A percentile compares a stretch with the other conserved stretches of the same genome.
Evolutionary conservation across 2,329 filamentous ascomycete species (phyloP).

Genomic region (Colletotrichum australisinense): DNA sequence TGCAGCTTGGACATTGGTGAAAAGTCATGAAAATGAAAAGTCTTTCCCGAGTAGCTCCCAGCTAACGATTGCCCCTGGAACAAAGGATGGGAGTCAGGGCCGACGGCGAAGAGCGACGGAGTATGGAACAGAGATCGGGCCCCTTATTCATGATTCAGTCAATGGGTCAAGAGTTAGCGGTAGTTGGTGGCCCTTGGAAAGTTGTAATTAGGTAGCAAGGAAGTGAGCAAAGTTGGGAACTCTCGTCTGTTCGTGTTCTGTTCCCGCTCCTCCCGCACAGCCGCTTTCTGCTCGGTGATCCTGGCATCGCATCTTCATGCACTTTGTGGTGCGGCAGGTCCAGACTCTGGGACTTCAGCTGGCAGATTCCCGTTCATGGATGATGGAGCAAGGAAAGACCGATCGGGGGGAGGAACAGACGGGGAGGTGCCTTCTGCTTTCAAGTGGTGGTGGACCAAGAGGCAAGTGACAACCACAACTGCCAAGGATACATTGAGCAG

Average conservation of each 20-base stretch:
- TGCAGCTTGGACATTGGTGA: not conserved
- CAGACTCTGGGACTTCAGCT: not conserved
- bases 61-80: not conserved
- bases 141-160: not conserved
- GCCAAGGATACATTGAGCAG: not conserved
- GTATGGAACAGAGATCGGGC: not conserved
- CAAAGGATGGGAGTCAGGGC: not conserved
- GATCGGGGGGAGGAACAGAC: not conserved
- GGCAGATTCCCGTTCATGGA: not conserved
- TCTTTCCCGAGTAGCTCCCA: not conserved
- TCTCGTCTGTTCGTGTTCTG: not conserved
- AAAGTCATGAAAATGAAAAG: not conserved
- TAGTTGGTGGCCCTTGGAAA: not conserved
- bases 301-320: conserved; percentile 26
- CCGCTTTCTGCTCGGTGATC: conserved; percentile 8
- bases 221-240: not conserved
- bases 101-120: not conserved
- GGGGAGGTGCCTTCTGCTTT: not conserved
- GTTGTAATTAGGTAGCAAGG: not conserved
- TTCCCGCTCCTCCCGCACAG: not conserved
- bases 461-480: not conserved
- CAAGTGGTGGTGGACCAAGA: not conserved
- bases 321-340: not conserved
- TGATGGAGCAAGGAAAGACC: not conserved
- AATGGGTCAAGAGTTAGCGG: not conserved